Evolutionary conservation across 768 basidiomycete species (phyloP).

Genomic region (Asterophora parasitica): DNA sequence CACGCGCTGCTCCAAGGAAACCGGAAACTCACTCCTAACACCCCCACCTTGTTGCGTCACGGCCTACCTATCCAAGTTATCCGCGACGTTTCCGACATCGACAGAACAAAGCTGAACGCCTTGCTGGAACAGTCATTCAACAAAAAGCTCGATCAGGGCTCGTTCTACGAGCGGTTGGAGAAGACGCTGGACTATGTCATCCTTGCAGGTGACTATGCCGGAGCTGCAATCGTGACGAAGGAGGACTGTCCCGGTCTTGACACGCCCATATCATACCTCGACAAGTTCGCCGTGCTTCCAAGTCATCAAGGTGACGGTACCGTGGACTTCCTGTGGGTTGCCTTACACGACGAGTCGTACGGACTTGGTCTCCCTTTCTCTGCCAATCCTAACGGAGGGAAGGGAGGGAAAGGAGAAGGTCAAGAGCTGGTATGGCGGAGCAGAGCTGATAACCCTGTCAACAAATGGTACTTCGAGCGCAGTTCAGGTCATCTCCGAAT

Average conservation of each 20-base stretch:
- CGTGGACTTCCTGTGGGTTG: slow-evolving; percentile 99
- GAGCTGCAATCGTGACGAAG: slow-evolving; percentile 89
- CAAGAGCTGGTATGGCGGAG: slow-evolving; percentile 95
- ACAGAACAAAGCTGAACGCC: slow-evolving; percentile 67
- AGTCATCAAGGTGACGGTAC: slow-evolving; percentile 96
- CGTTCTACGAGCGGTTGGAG: slow-evolving; percentile 79
- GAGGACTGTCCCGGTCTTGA: slow-evolving; percentile 36
- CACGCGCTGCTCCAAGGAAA: slow-evolving; percentile 89
- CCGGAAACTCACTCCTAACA: slow-evolving; percentile 80
- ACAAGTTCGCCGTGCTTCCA: slow-evolving; percentile 97
- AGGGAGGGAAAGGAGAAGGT: slow-evolving; percentile 85
- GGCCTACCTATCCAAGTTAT: slow-evolving; percentile 86
- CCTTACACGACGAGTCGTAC: slow-evolving; percentile 96
- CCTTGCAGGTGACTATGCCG: slow-evolving; percentile 91
- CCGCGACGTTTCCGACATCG: slow-evolving; percentile 63
- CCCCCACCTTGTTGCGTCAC: slow-evolving; percentile 87
- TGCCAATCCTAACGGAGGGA: slow-evolving; percentile 92
- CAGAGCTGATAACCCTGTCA: slow-evolving; percentile 89
- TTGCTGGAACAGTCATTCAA: slow-evolving; percentile 88
- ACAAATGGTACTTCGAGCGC: slow-evolving; percentile 99
- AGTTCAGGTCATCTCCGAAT: slow-evolving; percentile 85
- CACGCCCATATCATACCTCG: slow-evolving; percentile 79
- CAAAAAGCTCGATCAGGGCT: slow-evolving; percentile 59
- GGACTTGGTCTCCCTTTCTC: slow-evolving; percentile 92
- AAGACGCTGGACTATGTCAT: slow-evolving; percentile 84